Evolutionary conservation across 2,329 filamentous ascomycete genomes (phyloP).

Genomic region (Fusarium penzigii): DNA sequence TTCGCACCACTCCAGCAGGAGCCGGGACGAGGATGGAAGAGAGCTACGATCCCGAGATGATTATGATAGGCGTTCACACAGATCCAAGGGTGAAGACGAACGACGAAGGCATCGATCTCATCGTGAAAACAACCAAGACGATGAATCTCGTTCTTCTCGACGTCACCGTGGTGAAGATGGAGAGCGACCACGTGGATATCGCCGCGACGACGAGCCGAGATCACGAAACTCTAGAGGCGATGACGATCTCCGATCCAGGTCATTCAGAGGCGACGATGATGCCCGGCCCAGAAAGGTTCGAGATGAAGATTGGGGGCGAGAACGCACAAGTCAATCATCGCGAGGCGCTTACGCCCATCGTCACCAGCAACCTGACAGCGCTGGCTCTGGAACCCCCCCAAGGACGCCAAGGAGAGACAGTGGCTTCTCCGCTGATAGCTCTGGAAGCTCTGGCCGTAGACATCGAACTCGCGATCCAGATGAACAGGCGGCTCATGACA

Average conservation of each 20-base stretch:
- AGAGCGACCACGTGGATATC: constrained; percentile 10
- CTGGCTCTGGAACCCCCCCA: constrained; percentile 36
- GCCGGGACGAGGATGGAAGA: constrained; percentile 33
- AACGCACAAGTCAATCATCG: constrained; percentile 20
- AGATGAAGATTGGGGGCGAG: constrained; percentile 22
- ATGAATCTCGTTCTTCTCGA: constrained; percentile 20
- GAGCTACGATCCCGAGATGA: constrained; percentile 27
- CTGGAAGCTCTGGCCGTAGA: constrained; percentile 34
- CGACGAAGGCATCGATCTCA: constrained; percentile 24
- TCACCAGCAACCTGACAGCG: constrained; percentile 42
- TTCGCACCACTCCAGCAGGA: constrained; percentile 33
- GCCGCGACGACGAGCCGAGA: constrained; percentile 22
- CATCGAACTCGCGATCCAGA: constrained; percentile 43
- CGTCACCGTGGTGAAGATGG: constrained; percentile 21
- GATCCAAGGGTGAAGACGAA: constrained; percentile 27
- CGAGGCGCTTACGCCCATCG: constrained; percentile 35
- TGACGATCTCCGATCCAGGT: constrained; percentile 13
- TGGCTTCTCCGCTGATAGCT: constrained; percentile 45
- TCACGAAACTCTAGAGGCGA: constrained; percentile 13
- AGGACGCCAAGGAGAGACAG: constrained; percentile 49
- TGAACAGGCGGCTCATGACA: constrained; percentile 53
- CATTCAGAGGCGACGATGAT: constrained; percentile 15
- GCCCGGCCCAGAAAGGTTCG: constrained; percentile 7
- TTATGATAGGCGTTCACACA: constrained; percentile 25
- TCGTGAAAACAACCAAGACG: constrained; percentile 21